Conservation (phyloP, 75 land plant species). For the Pinus taeda region DNA sequence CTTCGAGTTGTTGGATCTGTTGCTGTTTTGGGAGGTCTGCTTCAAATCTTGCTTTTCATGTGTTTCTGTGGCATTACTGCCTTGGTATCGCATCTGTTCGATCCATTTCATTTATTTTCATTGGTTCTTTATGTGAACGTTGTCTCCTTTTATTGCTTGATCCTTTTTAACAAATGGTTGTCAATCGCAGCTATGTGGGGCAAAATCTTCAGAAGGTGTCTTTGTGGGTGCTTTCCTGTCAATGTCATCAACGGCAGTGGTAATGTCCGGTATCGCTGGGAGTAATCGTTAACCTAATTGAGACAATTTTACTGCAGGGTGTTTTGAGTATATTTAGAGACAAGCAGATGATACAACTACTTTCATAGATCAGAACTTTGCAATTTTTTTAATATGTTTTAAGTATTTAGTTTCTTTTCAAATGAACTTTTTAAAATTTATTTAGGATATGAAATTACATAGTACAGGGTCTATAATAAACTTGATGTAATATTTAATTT, state of each 20-base stretch:
- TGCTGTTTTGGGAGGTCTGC: conserved; percentile 89
- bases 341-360: background rate
- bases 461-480: background rate
- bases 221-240: conserved; percentile 97
- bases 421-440: background rate
- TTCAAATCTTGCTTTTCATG: conserved; percentile 94
- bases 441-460: background rate
- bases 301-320: background rate
- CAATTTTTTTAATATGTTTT: background rate
- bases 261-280: conserved; percentile 18
- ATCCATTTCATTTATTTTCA: background rate
- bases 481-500: background rate
- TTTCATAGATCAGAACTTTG: background rate
- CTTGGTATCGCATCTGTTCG: conserved; percentile 40
- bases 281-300: no score
- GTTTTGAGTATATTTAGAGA: background rate
- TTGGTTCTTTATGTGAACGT: background rate
- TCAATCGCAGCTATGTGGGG: conserved; percentile 83
- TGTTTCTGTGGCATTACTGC: conserved; percentile 94
- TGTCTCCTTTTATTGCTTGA: background rate
- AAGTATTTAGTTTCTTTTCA: background rate
- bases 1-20: conserved; percentile 93
- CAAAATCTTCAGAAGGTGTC: conserved; percentile 88
- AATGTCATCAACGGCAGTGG: conserved; percentile 99
- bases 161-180: conserved; percentile 12